Evolutionary conservation across 768 basidiomycete genomes (phyloP), one percentile per base, ranked within the genome.

Genomic region (Sporobolomyces phaffii): DNA sequence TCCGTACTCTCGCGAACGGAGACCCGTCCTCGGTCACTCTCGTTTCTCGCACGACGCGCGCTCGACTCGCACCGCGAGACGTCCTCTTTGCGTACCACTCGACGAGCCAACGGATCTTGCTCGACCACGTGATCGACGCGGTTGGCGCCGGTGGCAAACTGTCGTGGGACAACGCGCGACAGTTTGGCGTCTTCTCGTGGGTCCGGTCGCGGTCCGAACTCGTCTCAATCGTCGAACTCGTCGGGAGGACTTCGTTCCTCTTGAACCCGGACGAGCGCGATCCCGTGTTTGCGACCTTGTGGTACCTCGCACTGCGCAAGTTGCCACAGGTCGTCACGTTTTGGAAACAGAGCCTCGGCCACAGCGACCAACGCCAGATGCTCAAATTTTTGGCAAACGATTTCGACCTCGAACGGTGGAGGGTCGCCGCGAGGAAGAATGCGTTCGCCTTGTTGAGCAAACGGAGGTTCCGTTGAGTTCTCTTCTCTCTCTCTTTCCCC

Each of bases 61-160:
- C 26, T 26, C 10, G 11, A 20, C 81, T 94, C 51, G 85, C 90
- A 26, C 92, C 88, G 77, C 85, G 96, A 38, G 94, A 99, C 77
- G 90, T 97, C 80, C 82, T 97, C 31, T 99, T 94, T 93, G 94
- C 93, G 0, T 93, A 88, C 76, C 89, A 96, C 73, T 96, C 92
- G 75, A 91, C 96, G 77, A 90, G 86, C 74, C 92, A 99, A 74
- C 90, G 88, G 22, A 77, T 97, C 49, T 77, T 99, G 7, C 77
- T 96, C 58, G 80, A 82, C 31, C 85, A 87, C 5, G 88, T 88
- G 3, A 82, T 82, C 20, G 34, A 64, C 40, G 78, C 86, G 88
- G 17, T 93, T 17, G 54, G 40, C 28, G 10, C 6, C 10, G 52
- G 90, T 73, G 58, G 61, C 8, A 94, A 90, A 78, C 89, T 97